Conservation (phyloP, 305 asterid genomes). For the Ajuga reptans region DNA sequence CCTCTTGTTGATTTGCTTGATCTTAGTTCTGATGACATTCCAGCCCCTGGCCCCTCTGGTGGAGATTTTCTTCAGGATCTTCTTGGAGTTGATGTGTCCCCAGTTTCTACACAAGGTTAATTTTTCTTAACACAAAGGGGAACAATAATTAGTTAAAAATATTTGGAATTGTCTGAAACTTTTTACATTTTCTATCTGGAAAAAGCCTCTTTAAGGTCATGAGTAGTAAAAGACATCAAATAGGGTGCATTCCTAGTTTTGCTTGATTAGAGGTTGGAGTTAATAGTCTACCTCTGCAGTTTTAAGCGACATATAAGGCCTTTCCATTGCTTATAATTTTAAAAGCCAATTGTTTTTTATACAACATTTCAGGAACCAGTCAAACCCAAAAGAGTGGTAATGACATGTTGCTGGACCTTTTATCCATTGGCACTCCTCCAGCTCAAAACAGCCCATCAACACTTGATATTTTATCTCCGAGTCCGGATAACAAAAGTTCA, state of each 20-base stretch:
- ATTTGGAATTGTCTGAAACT: background rate
- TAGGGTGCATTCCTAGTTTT: background rate
- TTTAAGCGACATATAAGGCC: background rate
- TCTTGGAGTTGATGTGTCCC: slow-evolving; percentile 64
- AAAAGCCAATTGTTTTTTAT: slow-evolving; percentile 4
- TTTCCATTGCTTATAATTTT: background rate
- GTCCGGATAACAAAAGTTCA: slow-evolving; percentile 40
- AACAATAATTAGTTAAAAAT: slow-evolving; percentile 2
- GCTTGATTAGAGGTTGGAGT: background rate
- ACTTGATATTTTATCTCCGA: slow-evolving; percentile 39
- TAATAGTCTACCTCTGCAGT: background rate
- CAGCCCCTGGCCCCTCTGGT: slow-evolving; percentile 57
- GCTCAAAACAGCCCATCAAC: slow-evolving; percentile 46
- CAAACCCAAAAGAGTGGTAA: slow-evolving; percentile 52
- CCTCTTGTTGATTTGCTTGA: slow-evolving; percentile 89
- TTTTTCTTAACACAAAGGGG: too few relatives aligned
- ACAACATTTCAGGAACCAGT: slow-evolving; percentile 44
- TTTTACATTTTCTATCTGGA: background rate
- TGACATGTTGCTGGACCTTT: slow-evolving; percentile 70
- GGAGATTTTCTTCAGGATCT: slow-evolving; percentile 81
- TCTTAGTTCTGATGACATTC: slow-evolving; percentile 64
- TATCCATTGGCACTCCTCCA: slow-evolving; percentile 77
- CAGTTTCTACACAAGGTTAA: slow-evolving; percentile 68
- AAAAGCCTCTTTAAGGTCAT: background rate
- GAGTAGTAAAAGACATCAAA: background rate